Evolutionary conservation across 2,329 filamentous ascomycete genomes (phyloP), one percentile per base, ranked within the genome.

Genomic region (Geosmithia morbida): DNA sequence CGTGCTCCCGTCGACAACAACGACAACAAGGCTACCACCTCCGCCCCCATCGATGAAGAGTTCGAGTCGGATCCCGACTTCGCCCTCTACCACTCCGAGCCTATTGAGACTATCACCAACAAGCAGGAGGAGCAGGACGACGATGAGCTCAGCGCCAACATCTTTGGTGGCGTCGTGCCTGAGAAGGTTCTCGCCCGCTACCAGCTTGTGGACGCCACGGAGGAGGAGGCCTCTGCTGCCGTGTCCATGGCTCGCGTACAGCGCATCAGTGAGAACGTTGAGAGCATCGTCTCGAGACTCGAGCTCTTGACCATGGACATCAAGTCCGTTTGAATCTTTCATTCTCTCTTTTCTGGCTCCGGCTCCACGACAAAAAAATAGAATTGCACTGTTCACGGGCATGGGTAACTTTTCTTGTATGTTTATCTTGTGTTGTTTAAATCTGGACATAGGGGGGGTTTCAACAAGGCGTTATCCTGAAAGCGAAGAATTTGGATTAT

Each of bases 111-210:
- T 37, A 11, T 16, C 33, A 37, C 33, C 19, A 41, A 57, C 5
- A 26, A 56, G 2, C 49, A 58, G n/a, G 53, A 59, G 22, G 66
- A 71, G 50, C 49, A 72, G 22, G 65, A 73, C 48, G 63, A 66
- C 17, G 70, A 70, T 13, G 60, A 56, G 37, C 59, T 71, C 46
- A 56, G 61, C 41, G 49, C 65, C 50, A 59, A 69, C 52, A 61
- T 74, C 52, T 72, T 76, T 43, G 72, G 72, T 44, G 74, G 73
- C 39, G 66, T 85, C 50, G 67, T 74, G 50, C 59, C 74, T 1
- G 80, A 84, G 55, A 89, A 89, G 70, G 65, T 72, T 2, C 66
- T 79, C 44, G 66, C 75, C 14, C 71, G 75, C 45, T 78, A 76
- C 55, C 76, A 84, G 53, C 71, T 88, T n/a, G 66, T 85, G 29